Percentiles rank a stretch among this genome's conserved stretches.
Evolutionary conservation across 1,284 basidiomycete genomes (phyloP).

Genomic region (Ustilago lituana): DNA sequence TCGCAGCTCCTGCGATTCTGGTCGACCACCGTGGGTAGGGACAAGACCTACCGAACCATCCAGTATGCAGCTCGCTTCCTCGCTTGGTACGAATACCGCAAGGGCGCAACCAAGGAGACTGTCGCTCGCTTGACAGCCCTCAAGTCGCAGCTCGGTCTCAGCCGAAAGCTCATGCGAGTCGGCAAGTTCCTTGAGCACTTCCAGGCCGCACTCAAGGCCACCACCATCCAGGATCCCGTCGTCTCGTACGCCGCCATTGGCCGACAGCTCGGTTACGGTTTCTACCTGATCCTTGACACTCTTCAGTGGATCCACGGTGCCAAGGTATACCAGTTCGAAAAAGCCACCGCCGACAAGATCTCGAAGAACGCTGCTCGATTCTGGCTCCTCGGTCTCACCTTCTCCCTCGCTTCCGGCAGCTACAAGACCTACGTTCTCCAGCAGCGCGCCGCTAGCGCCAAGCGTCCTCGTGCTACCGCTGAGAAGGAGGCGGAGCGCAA

Average conservation of each 20-base stretch:
- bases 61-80: conserved; percentile 93
- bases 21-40: conserved; percentile 67
- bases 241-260: conserved; percentile 84
- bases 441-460: conserved; percentile 50
- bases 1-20: conserved; percentile 65
- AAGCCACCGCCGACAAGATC: conserved; percentile 76
- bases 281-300: conserved; percentile 74
- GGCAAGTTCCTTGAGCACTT: conserved; percentile 95
- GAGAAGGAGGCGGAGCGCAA: conserved; percentile 77
- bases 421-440: conserved; percentile 65
- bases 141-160: conserved; percentile 69
- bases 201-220: conserved; percentile 86
- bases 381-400: conserved; percentile 80
- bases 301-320: conserved; percentile 65
- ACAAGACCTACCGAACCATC: conserved; percentile 84
- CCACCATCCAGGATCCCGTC: conserved; percentile 73
- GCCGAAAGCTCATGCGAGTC: conserved; percentile 78
- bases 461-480: conserved; percentile 70
- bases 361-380: conserved; percentile 81
- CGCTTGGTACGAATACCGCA: conserved; percentile 75
- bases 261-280: conserved; percentile 88
- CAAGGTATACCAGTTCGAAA: conserved; percentile 68
- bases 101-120: conserved; percentile 68
- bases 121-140: conserved; percentile 68
- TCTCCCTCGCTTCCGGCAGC: conserved; percentile 57